phyloP scores from a whole-genome alignment of 805 yeast species.

The Nakazawaea ishiwadae region DNA sequence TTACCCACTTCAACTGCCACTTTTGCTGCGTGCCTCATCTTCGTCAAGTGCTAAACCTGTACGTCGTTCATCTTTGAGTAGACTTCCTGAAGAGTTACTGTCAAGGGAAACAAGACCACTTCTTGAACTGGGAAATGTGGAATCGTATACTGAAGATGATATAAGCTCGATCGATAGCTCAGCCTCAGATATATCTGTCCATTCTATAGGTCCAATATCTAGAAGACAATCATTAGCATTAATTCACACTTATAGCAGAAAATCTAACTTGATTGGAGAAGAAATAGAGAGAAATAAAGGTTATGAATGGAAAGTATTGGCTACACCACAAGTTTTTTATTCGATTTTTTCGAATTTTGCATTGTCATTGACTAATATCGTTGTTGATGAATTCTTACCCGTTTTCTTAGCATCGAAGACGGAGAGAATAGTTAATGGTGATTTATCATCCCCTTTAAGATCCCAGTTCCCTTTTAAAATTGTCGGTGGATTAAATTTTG shows the following conservation, averaged over 20 bases:
- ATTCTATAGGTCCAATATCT: conserved; percentile 11
- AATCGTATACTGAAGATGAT: not conserved
- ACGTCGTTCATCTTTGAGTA: not conserved
- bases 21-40: not conserved
- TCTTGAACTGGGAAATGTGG: not conserved
- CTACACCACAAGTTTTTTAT: conserved; percentile 11
- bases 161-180: conserved; percentile 2
- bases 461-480: conserved; percentile 41
- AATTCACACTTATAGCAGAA: conserved; percentile 8
- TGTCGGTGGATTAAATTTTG: conserved; percentile 49
- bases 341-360: conserved; percentile 22
- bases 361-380: conserved; percentile 38
- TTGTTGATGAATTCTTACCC: conserved; percentile 52
- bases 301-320: conserved; percentile 17
- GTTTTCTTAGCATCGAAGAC: conserved; percentile 31
- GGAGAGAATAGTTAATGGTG: conserved; percentile 2
- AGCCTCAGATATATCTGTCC: conserved; percentile 10
- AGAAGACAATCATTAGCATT: conserved; percentile 12
- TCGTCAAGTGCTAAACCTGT: not conserved
- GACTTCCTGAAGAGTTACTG: not conserved
- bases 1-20: not conserved
- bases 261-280: conserved; percentile 1
- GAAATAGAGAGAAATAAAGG: conserved; percentile 3
- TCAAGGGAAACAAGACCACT: conserved; percentile 1
- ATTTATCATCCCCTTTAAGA: conserved; percentile 1